Percentiles rank a stretch among this genome's conserved stretches.
phyloP scores from a whole-genome alignment of 805 yeast species.

The Candida verbasci region DNA sequence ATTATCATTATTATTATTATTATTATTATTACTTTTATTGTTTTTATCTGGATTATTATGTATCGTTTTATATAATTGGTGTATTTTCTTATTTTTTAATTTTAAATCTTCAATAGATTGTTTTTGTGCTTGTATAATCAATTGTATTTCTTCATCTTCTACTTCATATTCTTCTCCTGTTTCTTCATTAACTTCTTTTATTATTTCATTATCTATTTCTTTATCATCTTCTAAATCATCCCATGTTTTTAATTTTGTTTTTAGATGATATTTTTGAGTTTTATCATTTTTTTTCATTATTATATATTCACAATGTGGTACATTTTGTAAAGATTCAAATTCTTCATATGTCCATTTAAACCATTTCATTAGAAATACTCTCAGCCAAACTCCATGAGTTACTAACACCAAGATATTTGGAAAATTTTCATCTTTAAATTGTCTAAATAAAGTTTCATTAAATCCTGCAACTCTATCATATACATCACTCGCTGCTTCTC shows the following conservation, averaged over 20 bases:
- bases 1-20: conserved; percentile 24
- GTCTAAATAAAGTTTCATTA: conserved; percentile 81
- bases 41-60: conserved; percentile 2
- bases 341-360: conserved; percentile 88
- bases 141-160: conserved; percentile 35
- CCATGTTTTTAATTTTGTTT: conserved; percentile 71
- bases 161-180: conserved; percentile 27
- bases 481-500: conserved; percentile 95
- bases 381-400: conserved; percentile 91
- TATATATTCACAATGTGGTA: conserved; percentile 80
- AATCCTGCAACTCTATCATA: conserved; percentile 88
- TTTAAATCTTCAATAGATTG: conserved; percentile 34
- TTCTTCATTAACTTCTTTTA: conserved; percentile 33
- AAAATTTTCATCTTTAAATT: conserved; percentile 63
- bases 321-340: conserved; percentile 77
- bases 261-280: conserved; percentile 49
- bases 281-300: conserved; percentile 62
- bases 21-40: conserved; percentile 16
- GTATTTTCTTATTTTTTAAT: conserved; percentile 39
- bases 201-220: conserved; percentile 33
- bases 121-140: conserved; percentile 34
- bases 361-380: conserved; percentile 94
- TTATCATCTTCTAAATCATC: conserved; percentile 47
- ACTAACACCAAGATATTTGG: conserved; percentile 82
- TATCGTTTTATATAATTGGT: conserved; percentile 31